Evolutionary conservation across 1,139 yeast species (phyloP).

Genomic region (Protomyces lactucae-debilis): DNA sequence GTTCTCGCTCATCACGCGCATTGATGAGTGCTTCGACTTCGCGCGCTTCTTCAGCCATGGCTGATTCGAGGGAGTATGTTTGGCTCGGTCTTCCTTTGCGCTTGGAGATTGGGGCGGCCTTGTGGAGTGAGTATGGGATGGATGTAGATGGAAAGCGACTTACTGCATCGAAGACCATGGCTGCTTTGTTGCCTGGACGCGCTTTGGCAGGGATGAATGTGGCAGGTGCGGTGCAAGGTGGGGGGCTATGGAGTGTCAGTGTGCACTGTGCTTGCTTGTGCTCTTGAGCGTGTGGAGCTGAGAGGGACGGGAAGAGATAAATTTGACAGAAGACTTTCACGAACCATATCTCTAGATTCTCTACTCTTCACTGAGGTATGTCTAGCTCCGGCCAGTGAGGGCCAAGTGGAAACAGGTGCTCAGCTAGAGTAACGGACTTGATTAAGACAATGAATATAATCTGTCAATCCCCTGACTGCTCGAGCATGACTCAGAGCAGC

Average conservation of each 20-base stretch:
- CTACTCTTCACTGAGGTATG: too few species aligned
- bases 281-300: too few species aligned
- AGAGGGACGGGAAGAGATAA: too few species aligned
- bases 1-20: slow-evolving; percentile 12
- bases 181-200: not conserved
- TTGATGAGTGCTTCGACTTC: slow-evolving; percentile 25
- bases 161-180: slow-evolving; percentile 24
- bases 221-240: too few species aligned
- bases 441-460: not conserved
- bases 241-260: too few species aligned
- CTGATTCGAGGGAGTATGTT: slow-evolving; percentile 13
- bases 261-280: too few species aligned
- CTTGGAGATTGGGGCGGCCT: slow-evolving; percentile 1
- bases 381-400: too few species aligned
- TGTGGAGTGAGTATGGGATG: not conserved
- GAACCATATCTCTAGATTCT: too few species aligned
- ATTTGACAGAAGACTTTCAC: too few species aligned
- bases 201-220: too few species aligned
- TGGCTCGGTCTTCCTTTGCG: slow-evolving; percentile 17
- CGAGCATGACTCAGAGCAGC: not conserved
- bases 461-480: not conserved
- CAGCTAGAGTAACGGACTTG: not conserved
- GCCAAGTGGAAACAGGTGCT: not conserved
- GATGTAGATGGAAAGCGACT: not conserved
- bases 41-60: slow-evolving; percentile 26